Evolutionary conservation across 495 filamentous ascomycete genomes (phyloP), one percentile per base, ranked within the genome.

Genomic region (Tricharina praecox): DNA sequence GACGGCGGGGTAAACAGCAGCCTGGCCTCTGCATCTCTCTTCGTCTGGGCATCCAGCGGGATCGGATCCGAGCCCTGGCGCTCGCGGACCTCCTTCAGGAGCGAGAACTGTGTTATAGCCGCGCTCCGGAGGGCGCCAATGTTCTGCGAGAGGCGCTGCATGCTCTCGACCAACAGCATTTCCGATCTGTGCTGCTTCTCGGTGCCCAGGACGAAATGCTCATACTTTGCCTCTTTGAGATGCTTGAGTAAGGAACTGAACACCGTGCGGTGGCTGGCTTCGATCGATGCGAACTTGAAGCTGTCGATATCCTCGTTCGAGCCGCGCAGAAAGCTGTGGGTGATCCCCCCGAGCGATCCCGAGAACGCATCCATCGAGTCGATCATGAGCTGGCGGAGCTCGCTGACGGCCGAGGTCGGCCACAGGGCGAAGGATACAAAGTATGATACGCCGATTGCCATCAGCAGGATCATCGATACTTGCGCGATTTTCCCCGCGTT

Each of bases 91-190:
- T 43, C 40, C 40, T 26, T 43, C 40, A 94, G 67, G 21, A 96
- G 70, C 25, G 76, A 73, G 55, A 96, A 93, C 57, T 97, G 90
- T 5, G 87, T 82, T 15, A 77, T 72, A 18, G 90, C 85, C 28
- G 90, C 85, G 66, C 85, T 93, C 40, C 85, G 75, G 59, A 97
- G 66, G 2, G 88, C 90, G 56, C 90, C 88, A 50, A 96, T 76
- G 53, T 85, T 83, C 59, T 97, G 90, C 9, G 82, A 76, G 32
- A 97, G 73, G 35, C 77, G 78, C 50, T 53, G 32, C 25, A 42
- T 26, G 44, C 21, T 50, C 44, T 82, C 78, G 18, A 93, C 78
- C 11, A 96, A 70, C 4, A 73, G 79, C 47, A 77, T 76, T 56
- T 94, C 82, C 5, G 90, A 65, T 28, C 76, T 68, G 60, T 93